Base-by-base conservation (phyloP, 139 green algal genomes). In the Micractinium sp. region DNA sequence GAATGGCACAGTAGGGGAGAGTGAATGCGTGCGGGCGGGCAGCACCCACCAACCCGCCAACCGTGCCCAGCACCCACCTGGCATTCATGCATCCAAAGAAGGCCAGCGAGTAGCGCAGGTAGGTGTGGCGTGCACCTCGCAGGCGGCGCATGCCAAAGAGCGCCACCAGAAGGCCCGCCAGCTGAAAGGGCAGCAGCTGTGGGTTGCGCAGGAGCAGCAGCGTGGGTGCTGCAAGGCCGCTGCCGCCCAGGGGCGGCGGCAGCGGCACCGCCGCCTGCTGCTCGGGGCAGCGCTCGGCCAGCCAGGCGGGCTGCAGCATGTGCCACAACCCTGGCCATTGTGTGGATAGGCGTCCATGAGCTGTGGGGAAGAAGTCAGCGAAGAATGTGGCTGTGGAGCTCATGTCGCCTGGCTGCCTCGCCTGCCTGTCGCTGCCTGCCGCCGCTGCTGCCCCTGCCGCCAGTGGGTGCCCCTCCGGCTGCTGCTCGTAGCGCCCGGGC, bases 251-350 rank as follows among this genome's bases (percentile, higher is more conserved):
- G n/a, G n/a, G 15, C 12, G 9, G 16, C 13, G 33, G 33, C 16
- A 80, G 74, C 74, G 74, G 33, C 78, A 84, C 27, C 41, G 15
- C 27, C 33, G 76, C 53, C 23, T 53, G 27, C 61, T 75, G 56
- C 53, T 87, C 82, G 0, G 66, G 67, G 83, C 83, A 87, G 13
- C 7, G 25, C 67, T 63, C 35, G 14, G 83, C 83, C 67, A 87
- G 29, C 83, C 83, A 87, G 38, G 38, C 60, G 27, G 83, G 83
- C 83, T 87, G 83, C 67, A 87, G 41, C 67, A 33, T 38, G 27
- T 14, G 2, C 66, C 36, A 80, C 1, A 87, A 36, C 12, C 3
- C 27, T 5, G 67, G 41, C 12, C 14, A 29, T 12, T 69, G 38
- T 12, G 22, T 27, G 1, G 41, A 31, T 5, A 35, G 66, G 38